These are phyloP conservation scores for Mortierella sp. DNA, from an alignment of 371 early-diverging fungal species.

Conservation along the genomic window DNA sequence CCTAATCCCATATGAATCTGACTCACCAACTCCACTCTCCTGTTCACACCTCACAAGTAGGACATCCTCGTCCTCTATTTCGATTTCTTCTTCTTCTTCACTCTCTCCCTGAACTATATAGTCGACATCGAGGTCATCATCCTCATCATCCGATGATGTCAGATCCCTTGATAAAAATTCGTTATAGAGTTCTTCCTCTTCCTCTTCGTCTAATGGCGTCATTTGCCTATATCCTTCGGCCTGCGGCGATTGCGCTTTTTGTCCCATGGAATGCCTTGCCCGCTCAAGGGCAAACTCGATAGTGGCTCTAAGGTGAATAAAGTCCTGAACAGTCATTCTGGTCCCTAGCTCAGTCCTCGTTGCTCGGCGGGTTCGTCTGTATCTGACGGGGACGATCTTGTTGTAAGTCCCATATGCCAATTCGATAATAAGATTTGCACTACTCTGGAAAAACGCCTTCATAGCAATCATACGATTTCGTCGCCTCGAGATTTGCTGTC, in stretches of 20 bases:
- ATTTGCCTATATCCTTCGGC: slow-evolving; percentile 6
- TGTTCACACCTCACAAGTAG: not conserved
- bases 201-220: slow-evolving; percentile 33
- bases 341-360: not conserved
- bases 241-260: slow-evolving; percentile 1
- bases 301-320: slow-evolving; percentile 28
- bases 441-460: slow-evolving; percentile 40
- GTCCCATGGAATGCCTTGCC: slow-evolving; percentile 17
- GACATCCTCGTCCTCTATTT: slow-evolving; percentile 1
- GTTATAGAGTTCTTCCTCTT: slow-evolving; percentile 40
- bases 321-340: slow-evolving; percentile 37
- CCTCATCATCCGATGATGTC: slow-evolving; percentile 41
- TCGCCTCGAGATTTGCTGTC: slow-evolving; percentile 36
- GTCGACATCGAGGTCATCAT: slow-evolving; percentile 40
- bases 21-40: not conserved
- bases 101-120: slow-evolving; percentile 17
- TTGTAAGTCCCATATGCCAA: slow-evolving; percentile 19
- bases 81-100: slow-evolving; percentile 7
- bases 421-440: slow-evolving; percentile 26
- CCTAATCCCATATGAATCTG: slow-evolving; percentile 24
- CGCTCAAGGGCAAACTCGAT: slow-evolving; percentile 35
- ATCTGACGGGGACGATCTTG: slow-evolving; percentile 37
- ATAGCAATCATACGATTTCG: slow-evolving; percentile 35
- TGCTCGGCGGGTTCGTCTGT: slow-evolving; percentile 14
- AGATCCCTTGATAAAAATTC: slow-evolving; percentile 39